Evolutionary conservation across 2,329 filamentous ascomycete species (phyloP), one percentile per base, ranked within the genome.

Genomic region (Nemania abortiva): DNA sequence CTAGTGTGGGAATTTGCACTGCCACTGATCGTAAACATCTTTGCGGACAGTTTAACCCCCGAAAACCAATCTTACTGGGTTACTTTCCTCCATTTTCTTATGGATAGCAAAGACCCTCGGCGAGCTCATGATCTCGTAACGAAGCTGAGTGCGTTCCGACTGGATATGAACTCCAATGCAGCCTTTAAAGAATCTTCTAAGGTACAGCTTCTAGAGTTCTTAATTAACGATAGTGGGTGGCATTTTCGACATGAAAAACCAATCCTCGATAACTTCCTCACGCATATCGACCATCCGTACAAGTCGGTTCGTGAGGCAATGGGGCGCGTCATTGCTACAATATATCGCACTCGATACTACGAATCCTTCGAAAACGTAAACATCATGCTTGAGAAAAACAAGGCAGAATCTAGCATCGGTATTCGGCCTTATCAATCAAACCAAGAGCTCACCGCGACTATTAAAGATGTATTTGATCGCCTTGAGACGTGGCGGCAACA

Each of bases 141-240:
- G 72, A 91, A 90, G 80, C 85, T 99, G 22, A 89, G 92, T 55
- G 89, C 90, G 63, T 98, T 98, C 87, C 89, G 94, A 34, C 86
- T 99, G 10, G 96, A 99, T 78, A 95, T 98, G 91, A 86, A 89
- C 6, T 98, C 95, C 0, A 98, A 98, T 78, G 96, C 97, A 3
- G 96, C 96, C 0, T 99, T 99, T 87, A 99, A 99, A 80, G 97
- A 99, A 79, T 97, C 95, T 64, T 97, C 95, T 31, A 98, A 98
- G 83, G 93, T 99, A 18, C 91, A 96, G 73, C 84, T 99, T 34
- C 85, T 99, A 20, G 94, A 98, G 74, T 94, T 97, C 73, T 88
- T 93, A 70, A 92, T 99, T 68, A 90, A 90, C 53, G 94, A 97
- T 75, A 89, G 91, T 42, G 96, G 96, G 1, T 99, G 97, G 96